Conservation (phyloP, 495 filamentous ascomycete genomes). For the Clavariopsis aquatica region DNA sequence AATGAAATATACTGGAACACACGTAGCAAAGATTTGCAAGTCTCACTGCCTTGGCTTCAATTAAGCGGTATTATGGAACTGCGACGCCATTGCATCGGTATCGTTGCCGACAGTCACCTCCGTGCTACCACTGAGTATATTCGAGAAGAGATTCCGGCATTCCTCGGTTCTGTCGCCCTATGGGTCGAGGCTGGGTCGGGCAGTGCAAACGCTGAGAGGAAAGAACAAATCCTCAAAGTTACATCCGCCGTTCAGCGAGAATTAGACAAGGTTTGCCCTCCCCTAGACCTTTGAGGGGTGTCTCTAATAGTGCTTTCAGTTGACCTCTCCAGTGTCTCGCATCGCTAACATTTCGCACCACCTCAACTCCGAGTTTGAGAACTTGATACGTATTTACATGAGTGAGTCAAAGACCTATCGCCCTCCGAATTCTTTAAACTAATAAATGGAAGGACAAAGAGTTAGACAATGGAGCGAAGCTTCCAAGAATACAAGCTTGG, state of each 20-base stretch:
- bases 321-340: constrained; percentile 23
- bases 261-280: constrained; percentile 32
- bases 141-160: constrained; percentile 40
- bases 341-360: constrained; percentile 5
- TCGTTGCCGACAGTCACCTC: constrained; percentile 47
- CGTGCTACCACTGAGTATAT: constrained; percentile 42
- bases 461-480: constrained; percentile 22
- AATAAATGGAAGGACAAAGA: constrained; percentile 10
- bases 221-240: constrained; percentile 37
- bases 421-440: neutral
- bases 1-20: constrained; percentile 46
- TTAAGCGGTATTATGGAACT: constrained; percentile 46
- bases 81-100: constrained; percentile 44
- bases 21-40: constrained; percentile 31
- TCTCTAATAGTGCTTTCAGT: constrained; percentile 10
- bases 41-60: constrained; percentile 38
- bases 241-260: constrained; percentile 33
- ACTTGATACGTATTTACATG: constrained; percentile 10
- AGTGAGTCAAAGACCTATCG: constrained; percentile 7
- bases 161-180: constrained; percentile 44
- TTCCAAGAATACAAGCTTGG: constrained; percentile 30
- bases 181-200: constrained; percentile 49
- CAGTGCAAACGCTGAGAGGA: constrained; percentile 41
- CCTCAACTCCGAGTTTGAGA: constrained; percentile 13
- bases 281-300: neutral